Evolutionary conservation across 2,329 filamentous ascomycete genomes (phyloP).

Genomic region (Calonectria fujianensis): DNA sequence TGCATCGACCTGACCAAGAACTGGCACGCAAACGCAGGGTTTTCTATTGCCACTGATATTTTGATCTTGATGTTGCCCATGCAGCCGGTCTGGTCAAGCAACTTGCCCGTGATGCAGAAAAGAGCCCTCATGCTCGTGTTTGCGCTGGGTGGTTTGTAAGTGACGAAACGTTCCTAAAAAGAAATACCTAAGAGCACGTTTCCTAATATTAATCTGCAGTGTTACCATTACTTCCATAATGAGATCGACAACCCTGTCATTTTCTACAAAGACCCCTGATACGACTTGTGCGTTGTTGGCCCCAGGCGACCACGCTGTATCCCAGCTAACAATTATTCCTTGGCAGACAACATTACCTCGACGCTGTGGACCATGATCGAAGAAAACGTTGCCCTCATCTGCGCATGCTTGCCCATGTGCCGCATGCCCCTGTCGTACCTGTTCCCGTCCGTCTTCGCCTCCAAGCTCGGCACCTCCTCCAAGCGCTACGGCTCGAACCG

Average conservation of each 20-base stretch:
- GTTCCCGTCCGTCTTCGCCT: conserved; percentile 59
- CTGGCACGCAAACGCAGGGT: conserved; percentile 70
- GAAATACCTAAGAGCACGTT: not conserved
- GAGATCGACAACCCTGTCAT: conserved; percentile 63
- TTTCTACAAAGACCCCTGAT: conserved; percentile 63
- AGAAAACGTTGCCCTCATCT: conserved; percentile 63
- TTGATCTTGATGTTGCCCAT: conserved; percentile 68
- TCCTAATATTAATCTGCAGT: conserved; percentile 42
- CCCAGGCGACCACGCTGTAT: not conserved
- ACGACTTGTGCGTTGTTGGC: conserved; percentile 56
- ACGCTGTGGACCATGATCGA: conserved; percentile 64
- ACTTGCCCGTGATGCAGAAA: conserved; percentile 64
- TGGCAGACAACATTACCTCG: conserved; percentile 59
- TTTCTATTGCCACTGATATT: conserved; percentile 68
- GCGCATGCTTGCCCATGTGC: conserved; percentile 64
- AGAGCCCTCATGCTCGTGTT: conserved; percentile 65
- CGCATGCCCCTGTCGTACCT: conserved; percentile 61
- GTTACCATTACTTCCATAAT: conserved; percentile 65
- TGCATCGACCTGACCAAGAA: conserved; percentile 68
- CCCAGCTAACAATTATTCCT: not conserved
- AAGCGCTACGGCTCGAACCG: conserved; percentile 32
- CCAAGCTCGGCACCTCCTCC: conserved; percentile 28
- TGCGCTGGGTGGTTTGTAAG: conserved; percentile 65
- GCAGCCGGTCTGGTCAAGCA: conserved; percentile 66
- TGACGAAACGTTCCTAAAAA: conserved; percentile 26